A percentile compares a stretch with the other conserved stretches of the same genome.
Evolutionary conservation across 495 filamentous ascomycete species (phyloP).

Genomic region (Physcia stellaris): DNA sequence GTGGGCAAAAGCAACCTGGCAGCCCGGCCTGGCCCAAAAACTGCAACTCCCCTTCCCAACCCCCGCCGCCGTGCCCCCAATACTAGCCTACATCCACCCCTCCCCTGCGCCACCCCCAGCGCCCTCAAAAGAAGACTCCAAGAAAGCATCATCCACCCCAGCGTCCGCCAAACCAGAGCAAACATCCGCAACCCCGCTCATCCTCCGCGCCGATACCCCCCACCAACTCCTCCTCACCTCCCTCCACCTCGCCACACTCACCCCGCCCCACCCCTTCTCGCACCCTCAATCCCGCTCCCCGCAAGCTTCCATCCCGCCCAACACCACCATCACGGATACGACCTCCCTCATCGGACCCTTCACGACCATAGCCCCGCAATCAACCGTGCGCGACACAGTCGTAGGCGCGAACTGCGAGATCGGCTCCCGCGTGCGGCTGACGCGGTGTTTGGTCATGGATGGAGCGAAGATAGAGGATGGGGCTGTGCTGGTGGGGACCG

Average conservation of each 20-base stretch:
- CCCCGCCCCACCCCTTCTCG: conserved; percentile 59
- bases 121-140: too few species aligned
- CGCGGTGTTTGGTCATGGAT: conserved; percentile 80
- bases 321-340: conserved; percentile 57
- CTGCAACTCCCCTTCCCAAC: too few species aligned
- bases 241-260: conserved; percentile 68
- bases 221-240: conserved; percentile 67
- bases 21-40: conserved; percentile 63
- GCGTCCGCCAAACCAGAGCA: too few species aligned
- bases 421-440: conserved; percentile 61
- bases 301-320: conserved; percentile 58
- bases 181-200: conserved; percentile 44
- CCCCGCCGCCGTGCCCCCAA: conserved; percentile 51
- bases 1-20: conserved; percentile 93
- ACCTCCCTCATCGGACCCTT: conserved; percentile 77
- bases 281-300: conserved; percentile 60
- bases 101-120: conserved; percentile 21
- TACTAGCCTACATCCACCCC: conserved; percentile 68
- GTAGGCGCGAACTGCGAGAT: conserved; percentile 80
- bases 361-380: conserved; percentile 68
- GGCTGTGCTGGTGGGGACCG: conserved; percentile 64
- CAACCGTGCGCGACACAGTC: conserved; percentile 76
- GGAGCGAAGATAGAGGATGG: conserved; percentile 68
- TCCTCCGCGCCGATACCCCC: conserved; percentile 78
- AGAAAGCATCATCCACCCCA: too few species aligned